Conservation (phyloP, 2,329 filamentous ascomycete species). For the Penicillium sp. region DNA sequence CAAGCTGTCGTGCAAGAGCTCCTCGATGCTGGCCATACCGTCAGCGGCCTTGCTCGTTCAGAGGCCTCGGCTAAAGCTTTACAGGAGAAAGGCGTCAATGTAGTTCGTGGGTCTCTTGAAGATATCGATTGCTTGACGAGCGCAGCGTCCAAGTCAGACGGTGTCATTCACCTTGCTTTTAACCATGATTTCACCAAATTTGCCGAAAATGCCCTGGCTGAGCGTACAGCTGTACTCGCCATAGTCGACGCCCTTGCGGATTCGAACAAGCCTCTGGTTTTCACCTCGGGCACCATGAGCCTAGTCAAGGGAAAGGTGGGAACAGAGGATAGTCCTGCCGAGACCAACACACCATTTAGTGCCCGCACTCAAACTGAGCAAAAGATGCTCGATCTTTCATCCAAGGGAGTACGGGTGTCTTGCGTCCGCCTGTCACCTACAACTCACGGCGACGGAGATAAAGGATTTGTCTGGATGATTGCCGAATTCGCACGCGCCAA, state of each 20-base stretch:
- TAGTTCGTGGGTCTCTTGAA: conserved; percentile 36
- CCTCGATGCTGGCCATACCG: conserved; percentile 39
- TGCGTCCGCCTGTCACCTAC: conserved; percentile 43
- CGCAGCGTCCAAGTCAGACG: conserved; percentile 36
- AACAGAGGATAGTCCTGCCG: conserved; percentile 30
- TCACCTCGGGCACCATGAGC: conserved; percentile 39
- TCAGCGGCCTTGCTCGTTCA: conserved; percentile 44
- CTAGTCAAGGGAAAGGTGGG: conserved; percentile 26
- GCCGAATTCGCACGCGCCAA: conserved; percentile 26
- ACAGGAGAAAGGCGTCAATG: conserved; percentile 31
- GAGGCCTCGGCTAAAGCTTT: conserved; percentile 32
- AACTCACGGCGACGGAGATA: conserved; percentile 38
- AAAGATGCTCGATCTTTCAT: conserved; percentile 16
- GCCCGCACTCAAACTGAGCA: conserved; percentile 27
- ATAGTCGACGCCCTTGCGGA: conserved; percentile 36
- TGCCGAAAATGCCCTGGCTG: conserved; percentile 28
- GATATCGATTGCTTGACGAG: conserved; percentile 35
- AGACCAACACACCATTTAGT: conserved; percentile 14
- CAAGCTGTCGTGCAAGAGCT: conserved; percentile 41
- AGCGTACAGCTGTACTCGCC: conserved; percentile 39
- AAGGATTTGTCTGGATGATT: conserved; percentile 32
- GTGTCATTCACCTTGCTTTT: conserved; percentile 46
- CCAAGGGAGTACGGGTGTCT: conserved; percentile 33
- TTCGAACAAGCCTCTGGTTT: conserved; percentile 36
- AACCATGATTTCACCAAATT: conserved; percentile 42